These are phyloP conservation scores for Talaromyces sp. DNA, from an alignment of 2,329 filamentous ascomycete genomes.

Conservation along the genomic window DNA sequence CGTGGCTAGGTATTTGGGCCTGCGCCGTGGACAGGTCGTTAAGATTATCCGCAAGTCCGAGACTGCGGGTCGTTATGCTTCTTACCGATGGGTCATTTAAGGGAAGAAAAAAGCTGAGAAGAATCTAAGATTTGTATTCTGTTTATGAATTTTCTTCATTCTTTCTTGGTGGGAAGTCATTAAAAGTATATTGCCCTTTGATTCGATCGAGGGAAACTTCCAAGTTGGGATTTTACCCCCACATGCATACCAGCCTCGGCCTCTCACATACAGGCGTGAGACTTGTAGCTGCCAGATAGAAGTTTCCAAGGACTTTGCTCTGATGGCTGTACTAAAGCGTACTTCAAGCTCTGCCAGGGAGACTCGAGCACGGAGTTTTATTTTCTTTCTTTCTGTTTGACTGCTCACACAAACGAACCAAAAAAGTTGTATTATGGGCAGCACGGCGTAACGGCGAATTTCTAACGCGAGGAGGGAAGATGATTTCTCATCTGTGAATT, in stretches of 20 bases:
- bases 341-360: slow-evolving; percentile 1
- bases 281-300: not conserved
- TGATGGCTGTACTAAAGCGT: not conserved
- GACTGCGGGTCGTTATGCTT: slow-evolving; percentile 94
- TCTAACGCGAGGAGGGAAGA: slow-evolving; percentile 26
- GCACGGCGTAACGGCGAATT: slow-evolving; percentile 44
- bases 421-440: slow-evolving; percentile 41
- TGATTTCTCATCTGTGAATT: slow-evolving; percentile 19
- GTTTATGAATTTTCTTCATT: not conserved
- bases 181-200: not conserved
- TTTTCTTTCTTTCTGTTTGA: slow-evolving; percentile 14
- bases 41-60: slow-evolving; percentile 97
- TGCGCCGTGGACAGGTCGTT: slow-evolving; percentile 90
- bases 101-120: not conserved
- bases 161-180: not conserved
- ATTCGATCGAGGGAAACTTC: not conserved
- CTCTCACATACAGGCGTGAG: not conserved
- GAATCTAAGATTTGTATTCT: not conserved
- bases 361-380: slow-evolving; percentile 26
- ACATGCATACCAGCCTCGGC: not conserved
- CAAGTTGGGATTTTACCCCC: not conserved
- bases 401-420: slow-evolving; percentile 22
- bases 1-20: slow-evolving; percentile 85
- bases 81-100: slow-evolving; percentile 73
- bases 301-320: not conserved